A percentile compares a stretch with the other conserved stretches of the same genome.
Evolutionary conservation across 2,329 filamentous ascomycete genomes (phyloP).

Genomic region (Cladosporium oxysporum): DNA sequence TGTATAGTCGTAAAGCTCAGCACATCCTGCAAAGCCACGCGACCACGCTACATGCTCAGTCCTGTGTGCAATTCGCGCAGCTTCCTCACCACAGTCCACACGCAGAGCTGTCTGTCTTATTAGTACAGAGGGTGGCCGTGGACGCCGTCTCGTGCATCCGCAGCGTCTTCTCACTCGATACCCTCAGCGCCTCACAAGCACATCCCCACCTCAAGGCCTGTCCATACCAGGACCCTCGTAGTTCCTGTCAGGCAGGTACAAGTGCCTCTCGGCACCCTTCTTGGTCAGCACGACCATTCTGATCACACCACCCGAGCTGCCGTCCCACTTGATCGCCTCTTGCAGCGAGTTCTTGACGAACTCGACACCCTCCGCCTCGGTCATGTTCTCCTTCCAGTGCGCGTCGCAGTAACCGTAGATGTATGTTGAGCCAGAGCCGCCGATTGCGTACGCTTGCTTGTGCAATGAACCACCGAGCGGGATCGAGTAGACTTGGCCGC

Average conservation of each 20-base stretch:
- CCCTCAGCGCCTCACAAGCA: background rate
- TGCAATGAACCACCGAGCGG: constrained; percentile 94
- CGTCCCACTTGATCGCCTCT: constrained; percentile 99
- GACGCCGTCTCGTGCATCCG: background rate
- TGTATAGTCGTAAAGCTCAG: constrained; percentile 14
- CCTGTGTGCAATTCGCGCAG: background rate
- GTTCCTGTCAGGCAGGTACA: constrained; percentile 91
- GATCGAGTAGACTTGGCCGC: constrained; percentile 96
- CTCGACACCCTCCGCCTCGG: constrained; percentile 81
- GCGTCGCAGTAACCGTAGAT: constrained; percentile 99
- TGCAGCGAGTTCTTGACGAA: constrained; percentile 90
- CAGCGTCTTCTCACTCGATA: background rate
- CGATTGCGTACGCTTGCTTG: constrained; percentile 95
- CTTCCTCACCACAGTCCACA: background rate
- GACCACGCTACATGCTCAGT: constrained; percentile 10
- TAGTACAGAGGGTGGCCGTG: constrained; percentile 7
- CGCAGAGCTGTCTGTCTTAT: constrained; percentile 6
- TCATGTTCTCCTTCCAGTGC: constrained; percentile 95
- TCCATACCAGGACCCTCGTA: constrained; percentile 72
- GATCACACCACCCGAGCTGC: constrained; percentile 96
- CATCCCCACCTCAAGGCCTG: constrained; percentile 28
- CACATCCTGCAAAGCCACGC: background rate
- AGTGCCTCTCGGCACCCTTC: constrained; percentile 84
- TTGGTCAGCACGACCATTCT: constrained; percentile 94
- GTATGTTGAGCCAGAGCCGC: constrained; percentile 95